Conservation (phyloP, 2,329 filamentous ascomycete species). For the Diaporthe velutina region DNA sequence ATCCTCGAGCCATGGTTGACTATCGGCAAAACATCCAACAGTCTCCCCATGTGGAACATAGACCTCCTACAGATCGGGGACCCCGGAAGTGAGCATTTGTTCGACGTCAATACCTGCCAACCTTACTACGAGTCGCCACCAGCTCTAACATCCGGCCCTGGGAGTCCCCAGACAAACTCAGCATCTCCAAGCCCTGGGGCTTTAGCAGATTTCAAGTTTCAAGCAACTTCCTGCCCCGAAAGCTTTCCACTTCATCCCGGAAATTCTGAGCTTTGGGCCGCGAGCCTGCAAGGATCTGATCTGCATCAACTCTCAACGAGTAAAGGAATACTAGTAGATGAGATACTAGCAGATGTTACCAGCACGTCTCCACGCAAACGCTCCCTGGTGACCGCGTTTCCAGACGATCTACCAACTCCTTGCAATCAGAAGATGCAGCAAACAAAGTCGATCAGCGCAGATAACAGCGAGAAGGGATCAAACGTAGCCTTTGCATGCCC, state of each 20-base stretch:
- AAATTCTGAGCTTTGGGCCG: background rate
- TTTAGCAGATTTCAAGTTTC: accelerated
- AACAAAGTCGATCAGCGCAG: background rate
- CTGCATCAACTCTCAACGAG: background rate
- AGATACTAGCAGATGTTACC: accelerated
- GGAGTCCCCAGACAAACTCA: background rate
- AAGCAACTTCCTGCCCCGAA: background rate
- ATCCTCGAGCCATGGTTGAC: too few species aligned
- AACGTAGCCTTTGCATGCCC: slow-evolving; percentile 5
- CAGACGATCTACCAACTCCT: background rate
- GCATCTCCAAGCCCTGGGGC: background rate
- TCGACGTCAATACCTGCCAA: background rate
- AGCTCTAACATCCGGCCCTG: background rate
- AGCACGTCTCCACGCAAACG: background rate
- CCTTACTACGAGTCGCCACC: background rate
- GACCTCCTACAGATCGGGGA: background rate
- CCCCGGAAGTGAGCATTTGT: background rate
- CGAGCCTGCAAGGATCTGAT: accelerated
- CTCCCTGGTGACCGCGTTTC: background rate
- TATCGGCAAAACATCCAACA: too few species aligned
- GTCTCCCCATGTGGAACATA: background rate
- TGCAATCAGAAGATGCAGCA: background rate
- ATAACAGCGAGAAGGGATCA: background rate
- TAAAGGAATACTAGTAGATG: too few species aligned
- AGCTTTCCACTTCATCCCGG: too few species aligned